Evolutionary conservation across 805 yeast species (phyloP).

Genomic region (Candida sanyiensis): DNA sequence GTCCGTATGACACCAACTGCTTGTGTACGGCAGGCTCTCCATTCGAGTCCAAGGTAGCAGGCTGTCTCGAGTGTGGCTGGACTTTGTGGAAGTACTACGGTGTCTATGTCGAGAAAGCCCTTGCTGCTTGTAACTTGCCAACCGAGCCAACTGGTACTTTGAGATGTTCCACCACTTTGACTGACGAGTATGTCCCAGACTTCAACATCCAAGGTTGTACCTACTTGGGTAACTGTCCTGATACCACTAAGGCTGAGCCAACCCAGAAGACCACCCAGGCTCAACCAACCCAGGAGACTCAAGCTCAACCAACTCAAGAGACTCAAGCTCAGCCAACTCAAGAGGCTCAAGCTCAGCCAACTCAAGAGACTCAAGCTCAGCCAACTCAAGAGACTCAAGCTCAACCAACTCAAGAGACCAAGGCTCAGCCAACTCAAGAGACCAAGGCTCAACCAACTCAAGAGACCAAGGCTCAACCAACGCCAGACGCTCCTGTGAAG

Average conservation of each 20-base stretch:
- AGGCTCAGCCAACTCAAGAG: slow-evolving; percentile 10
- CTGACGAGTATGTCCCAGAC: slow-evolving; percentile 16
- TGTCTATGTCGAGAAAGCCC: slow-evolving; percentile 24
- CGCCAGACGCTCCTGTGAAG: slow-evolving; percentile 9
- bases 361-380: slow-evolving; percentile 11
- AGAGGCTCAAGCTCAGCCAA: slow-evolving; percentile 12
- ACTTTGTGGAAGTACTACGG: slow-evolving; percentile 32
- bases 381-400: slow-evolving; percentile 4
- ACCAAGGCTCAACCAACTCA: slow-evolving; percentile 12
- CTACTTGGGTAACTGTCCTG: slow-evolving; percentile 31
- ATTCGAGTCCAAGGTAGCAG: slow-evolving; percentile 20
- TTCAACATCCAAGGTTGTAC: slow-evolving; percentile 26
- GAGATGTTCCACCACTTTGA: slow-evolving; percentile 20
- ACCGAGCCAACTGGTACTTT: slow-evolving; percentile 26
- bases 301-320: slow-evolving; percentile 2
- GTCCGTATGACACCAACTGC: slow-evolving; percentile 22
- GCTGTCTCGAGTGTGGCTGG: slow-evolving; percentile 35
- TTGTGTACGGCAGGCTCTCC: slow-evolving; percentile 20
- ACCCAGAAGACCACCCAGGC: not conserved
- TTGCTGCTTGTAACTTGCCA: slow-evolving; percentile 24
- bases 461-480: slow-evolving; percentile 8
- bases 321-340: slow-evolving; percentile 9
- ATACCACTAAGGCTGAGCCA: slow-evolving; percentile 11
- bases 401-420: slow-evolving; percentile 4
- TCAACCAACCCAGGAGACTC: no score